A percentile compares a stretch with the other conserved stretches of the same genome.
phyloP scores from a whole-genome alignment of 495 filamentous ascomycete species.

The Lasiosphaeris hirsuta region DNA sequence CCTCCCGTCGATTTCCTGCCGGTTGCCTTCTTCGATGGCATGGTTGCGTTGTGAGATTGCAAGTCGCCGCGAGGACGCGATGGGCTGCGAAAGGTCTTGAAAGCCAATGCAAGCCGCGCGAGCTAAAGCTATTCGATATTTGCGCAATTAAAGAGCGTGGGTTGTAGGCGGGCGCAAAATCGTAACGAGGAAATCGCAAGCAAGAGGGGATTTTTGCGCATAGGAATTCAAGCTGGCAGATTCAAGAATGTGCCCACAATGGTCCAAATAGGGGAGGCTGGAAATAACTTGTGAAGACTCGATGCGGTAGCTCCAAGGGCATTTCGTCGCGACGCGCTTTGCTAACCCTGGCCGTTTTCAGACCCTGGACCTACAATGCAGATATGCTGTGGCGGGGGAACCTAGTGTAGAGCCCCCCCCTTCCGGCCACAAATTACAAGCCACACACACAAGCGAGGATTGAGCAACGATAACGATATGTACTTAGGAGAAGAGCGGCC shows the following conservation, averaged over 20 bases:
- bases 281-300: not conserved
- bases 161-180: not conserved
- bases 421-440: not conserved
- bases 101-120: not conserved
- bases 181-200: not conserved
- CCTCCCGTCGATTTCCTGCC: constrained; percentile 1
- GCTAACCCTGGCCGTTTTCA: not conserved
- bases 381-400: constrained; percentile 1
- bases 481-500: not conserved
- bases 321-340: constrained; percentile 5
- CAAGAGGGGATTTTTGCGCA: not conserved
- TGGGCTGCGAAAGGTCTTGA: not conserved
- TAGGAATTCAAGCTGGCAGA: constrained; percentile 1
- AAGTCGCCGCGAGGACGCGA: no score
- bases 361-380: not conserved
- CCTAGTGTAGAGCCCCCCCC: no score
- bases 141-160: not conserved
- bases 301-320: not conserved
- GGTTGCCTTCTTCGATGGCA: constrained; percentile 5
- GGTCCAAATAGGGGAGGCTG: constrained; percentile 13
- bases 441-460: no score
- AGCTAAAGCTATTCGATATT: not conserved
- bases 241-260: constrained; percentile 12
- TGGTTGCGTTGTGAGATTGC: not conserved
- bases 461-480: not conserved